Percentiles rank a stretch among this genome's conserved stretches.
These are phyloP conservation scores for Trichoderma koningii DNA, from an alignment of 2,329 filamentous ascomycete species.

Conservation along the genomic window DNA sequence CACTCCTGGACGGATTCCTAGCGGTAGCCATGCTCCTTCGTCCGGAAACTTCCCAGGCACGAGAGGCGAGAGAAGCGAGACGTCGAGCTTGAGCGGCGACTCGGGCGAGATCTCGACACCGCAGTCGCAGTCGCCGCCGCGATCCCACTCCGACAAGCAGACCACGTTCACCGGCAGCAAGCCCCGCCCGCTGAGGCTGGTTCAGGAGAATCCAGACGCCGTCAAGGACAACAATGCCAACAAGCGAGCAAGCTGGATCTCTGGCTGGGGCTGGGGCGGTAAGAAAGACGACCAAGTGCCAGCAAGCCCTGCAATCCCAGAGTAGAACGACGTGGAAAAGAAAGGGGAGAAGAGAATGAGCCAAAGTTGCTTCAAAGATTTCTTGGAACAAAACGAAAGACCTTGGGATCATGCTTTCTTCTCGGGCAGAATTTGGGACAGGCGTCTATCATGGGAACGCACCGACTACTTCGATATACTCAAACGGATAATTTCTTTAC, in stretches of 20 bases:
- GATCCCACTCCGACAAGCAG: conserved; percentile 54
- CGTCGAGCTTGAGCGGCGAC: conserved; percentile 67
- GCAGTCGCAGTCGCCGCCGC: conserved; percentile 57
- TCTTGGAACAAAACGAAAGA: neutral
- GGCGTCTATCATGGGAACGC: conserved; percentile 21
- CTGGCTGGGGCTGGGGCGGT: conserved; percentile 56
- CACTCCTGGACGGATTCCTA: conserved; percentile 57
- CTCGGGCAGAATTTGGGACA: conserved; percentile 5
- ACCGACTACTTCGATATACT: conserved; percentile 23
- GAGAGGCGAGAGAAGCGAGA: conserved; percentile 64
- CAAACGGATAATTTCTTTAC: conserved; percentile 22
- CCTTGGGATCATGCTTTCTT: conserved; percentile 14
- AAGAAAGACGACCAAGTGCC: conserved; percentile 52
- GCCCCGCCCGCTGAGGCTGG: conserved; percentile 80
- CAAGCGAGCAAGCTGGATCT: conserved; percentile 65
- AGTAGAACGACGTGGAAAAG: conserved; percentile 33
- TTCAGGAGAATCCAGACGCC: conserved; percentile 70
- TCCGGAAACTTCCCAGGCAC: conserved; percentile 72
- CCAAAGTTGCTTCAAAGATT: conserved; percentile 11
- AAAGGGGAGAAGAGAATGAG: conserved; percentile 6
- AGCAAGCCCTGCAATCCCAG: conserved; percentile 40
- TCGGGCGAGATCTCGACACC: conserved; percentile 56
- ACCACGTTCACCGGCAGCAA: conserved; percentile 67
- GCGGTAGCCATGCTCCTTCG: conserved; percentile 48
- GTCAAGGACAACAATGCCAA: conserved; percentile 56